Evolutionary conservation across 108 stramenopile species (phyloP).

Genomic region (Cyclostephanos invisitatus): DNA sequence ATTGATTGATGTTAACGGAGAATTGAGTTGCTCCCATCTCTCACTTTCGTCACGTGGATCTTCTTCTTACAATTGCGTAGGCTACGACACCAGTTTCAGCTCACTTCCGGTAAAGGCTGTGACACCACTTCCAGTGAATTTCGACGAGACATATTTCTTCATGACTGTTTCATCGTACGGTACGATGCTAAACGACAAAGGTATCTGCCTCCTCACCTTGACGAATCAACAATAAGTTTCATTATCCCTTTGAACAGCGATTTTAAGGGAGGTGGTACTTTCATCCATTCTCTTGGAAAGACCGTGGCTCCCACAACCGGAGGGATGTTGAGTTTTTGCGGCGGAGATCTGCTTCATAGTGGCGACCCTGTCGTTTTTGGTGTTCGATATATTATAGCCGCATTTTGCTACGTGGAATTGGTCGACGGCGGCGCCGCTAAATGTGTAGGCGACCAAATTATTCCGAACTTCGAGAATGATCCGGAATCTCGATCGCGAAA

Average conservation of each 20-base stretch:
- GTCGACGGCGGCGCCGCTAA: slow-evolving; percentile 1
- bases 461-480: not conserved
- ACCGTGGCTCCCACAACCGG: slow-evolving; percentile 37
- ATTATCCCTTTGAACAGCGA: slow-evolving; percentile 87
- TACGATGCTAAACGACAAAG: slow-evolving; percentile 74
- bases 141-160: slow-evolving; percentile 51
- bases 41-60: not conserved
- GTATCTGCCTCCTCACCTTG: slow-evolving; percentile 84
- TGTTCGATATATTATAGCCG: slow-evolving; percentile 43
- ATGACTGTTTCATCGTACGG: slow-evolving; percentile 92
- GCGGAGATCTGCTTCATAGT: slow-evolving; percentile 49
- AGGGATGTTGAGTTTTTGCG: slow-evolving; percentile 51
- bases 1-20: not conserved
- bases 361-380: slow-evolving; percentile 51
- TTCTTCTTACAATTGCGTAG: not conserved
- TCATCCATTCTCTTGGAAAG: slow-evolving; percentile 52
- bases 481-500: not conserved
- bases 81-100: slow-evolving; percentile 36
- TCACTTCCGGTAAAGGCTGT: not conserved
- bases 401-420: slow-evolving; percentile 50
- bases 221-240: slow-evolving; percentile 89
- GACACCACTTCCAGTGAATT: not conserved
- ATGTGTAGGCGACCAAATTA: not conserved
- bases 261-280: slow-evolving; percentile 88
- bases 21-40: not conserved